phyloP scores from a whole-genome alignment of 1,284 basidiomycete species.

The Sphaerobolus stellatus region DNA sequence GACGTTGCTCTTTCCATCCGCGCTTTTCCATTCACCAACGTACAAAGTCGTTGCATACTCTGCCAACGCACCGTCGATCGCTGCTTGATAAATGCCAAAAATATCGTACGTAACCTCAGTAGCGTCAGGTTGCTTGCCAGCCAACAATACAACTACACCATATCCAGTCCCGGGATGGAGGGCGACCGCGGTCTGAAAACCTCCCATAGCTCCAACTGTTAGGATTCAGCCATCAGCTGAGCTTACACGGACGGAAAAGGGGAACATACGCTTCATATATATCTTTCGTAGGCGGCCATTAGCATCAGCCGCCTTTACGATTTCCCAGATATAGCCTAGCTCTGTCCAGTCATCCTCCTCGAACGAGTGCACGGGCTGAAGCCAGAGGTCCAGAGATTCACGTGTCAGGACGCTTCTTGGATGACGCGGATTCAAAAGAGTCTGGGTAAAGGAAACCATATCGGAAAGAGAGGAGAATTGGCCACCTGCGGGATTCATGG shows the following conservation, averaged over 20 bases:
- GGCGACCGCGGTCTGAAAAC: constrained; percentile 45
- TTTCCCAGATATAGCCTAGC: constrained; percentile 52
- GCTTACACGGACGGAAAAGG: neutral
- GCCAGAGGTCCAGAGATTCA: constrained; percentile 42
- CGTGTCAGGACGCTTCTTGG: constrained; percentile 37
- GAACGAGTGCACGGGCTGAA: constrained; percentile 41
- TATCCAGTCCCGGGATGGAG: constrained; percentile 47
- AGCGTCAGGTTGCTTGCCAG: constrained; percentile 40
- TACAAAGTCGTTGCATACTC: constrained; percentile 32
- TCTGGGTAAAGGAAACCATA: constrained; percentile 40
- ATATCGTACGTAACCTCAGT: constrained; percentile 37
- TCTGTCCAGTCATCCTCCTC: constrained; percentile 40
- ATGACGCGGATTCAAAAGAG: constrained; percentile 42
- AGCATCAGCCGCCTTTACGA: constrained; percentile 34
- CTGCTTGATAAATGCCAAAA: constrained; percentile 40
- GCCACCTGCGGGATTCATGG: constrained; percentile 45
- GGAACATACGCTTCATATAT: constrained; percentile 31
- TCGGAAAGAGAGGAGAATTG: constrained; percentile 51
- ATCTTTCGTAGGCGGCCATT: constrained; percentile 39
- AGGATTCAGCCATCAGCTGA: neutral
- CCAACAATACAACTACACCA: constrained; percentile 46
- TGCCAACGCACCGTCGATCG: constrained; percentile 37
- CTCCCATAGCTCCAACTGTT: constrained; percentile 44
- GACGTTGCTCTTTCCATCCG: constrained; percentile 23
- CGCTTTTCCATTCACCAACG: constrained; percentile 35